A percentile compares a stretch with the other conserved stretches of the same genome.
Conservation (phyloP, 208 protist genomes). For the Herpetomonas samuelpessoai region DNA sequence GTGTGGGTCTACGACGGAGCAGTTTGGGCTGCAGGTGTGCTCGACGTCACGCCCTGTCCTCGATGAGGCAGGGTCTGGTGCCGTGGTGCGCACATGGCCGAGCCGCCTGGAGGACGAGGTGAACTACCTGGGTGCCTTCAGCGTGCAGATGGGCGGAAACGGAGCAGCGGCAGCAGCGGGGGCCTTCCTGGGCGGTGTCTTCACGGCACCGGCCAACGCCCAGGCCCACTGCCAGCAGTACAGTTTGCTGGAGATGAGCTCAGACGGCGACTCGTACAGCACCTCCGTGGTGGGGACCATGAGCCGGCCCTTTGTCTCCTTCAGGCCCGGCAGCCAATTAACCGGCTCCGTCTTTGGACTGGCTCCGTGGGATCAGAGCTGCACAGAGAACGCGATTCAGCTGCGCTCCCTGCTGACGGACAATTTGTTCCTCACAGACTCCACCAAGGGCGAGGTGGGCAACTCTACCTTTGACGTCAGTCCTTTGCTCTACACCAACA, state of each 20-base stretch:
- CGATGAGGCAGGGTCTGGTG: neutral
- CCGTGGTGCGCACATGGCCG: conserved; percentile 19
- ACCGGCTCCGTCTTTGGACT: conserved; percentile 44
- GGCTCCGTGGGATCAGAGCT: conserved; percentile 35
- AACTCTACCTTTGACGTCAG: conserved; percentile 39
- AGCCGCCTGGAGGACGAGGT: conserved; percentile 35
- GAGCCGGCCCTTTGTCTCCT: conserved; percentile 28
- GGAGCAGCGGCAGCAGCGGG: conserved; percentile 18
- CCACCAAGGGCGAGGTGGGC: neutral
- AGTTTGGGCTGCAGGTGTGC: conserved; percentile 37
- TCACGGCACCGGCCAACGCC: conserved; percentile 30
- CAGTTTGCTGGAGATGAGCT: conserved; percentile 25
- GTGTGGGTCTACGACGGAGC: conserved; percentile 28
- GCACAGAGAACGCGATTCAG: conserved; percentile 16
- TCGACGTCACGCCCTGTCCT: neutral
- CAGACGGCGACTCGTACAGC: conserved; percentile 32
- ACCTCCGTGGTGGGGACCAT: conserved; percentile 37
- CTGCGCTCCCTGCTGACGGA: conserved; percentile 24
- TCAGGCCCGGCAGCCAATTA: conserved; percentile 20
- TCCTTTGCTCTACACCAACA: conserved; percentile 21
- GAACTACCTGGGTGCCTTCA: conserved; percentile 24
- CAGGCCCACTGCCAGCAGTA: conserved; percentile 37
- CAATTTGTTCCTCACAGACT: conserved; percentile 4
- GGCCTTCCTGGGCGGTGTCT: conserved; percentile 28
- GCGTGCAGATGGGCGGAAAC: conserved; percentile 33